Conservation (phyloP, 257 asterid genomes). For the Handroanthus guayacan region DNA sequence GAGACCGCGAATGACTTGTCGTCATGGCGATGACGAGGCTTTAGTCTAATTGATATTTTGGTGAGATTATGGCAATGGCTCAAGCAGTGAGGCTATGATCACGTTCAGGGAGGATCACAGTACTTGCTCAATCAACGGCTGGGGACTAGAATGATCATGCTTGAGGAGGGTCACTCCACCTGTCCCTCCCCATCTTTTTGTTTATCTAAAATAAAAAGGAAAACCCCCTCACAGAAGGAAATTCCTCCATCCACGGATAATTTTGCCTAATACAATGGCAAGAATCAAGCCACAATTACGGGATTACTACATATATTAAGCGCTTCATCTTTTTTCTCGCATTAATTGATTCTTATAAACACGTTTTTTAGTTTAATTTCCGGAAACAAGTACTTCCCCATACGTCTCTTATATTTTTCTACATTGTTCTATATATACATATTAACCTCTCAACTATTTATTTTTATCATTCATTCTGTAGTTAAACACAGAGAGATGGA, state of each 20-base stretch:
- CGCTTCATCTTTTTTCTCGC: neutral
- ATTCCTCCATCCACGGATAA: neutral
- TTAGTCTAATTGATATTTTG: too few species aligned
- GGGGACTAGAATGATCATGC: too few species aligned
- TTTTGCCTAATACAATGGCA: neutral
- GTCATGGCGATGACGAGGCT: too few species aligned
- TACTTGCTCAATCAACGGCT: too few species aligned
- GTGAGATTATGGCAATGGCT: too few species aligned
- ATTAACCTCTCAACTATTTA: neutral
- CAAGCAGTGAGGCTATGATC: too few species aligned
- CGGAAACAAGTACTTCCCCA: neutral
- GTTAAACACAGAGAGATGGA: neutral
- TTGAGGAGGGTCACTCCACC: too few species aligned
- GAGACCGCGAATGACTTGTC: too few species aligned
- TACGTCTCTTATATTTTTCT: neutral
- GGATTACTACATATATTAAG: neutral
- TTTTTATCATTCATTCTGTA: neutral
- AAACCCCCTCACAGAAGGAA: neutral
- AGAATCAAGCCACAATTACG: conserved; percentile 5
- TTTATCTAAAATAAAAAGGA: neutral
- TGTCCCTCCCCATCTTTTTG: neutral
- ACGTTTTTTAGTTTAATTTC: neutral
- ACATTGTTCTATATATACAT: neutral
- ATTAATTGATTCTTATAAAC: neutral
- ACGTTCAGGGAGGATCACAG: too few species aligned